A percentile compares a stretch with the other conserved stretches of the same genome.
phyloP scores from a whole-genome alignment of 495 filamentous ascomycete species.

The Neurospora sp. region DNA sequence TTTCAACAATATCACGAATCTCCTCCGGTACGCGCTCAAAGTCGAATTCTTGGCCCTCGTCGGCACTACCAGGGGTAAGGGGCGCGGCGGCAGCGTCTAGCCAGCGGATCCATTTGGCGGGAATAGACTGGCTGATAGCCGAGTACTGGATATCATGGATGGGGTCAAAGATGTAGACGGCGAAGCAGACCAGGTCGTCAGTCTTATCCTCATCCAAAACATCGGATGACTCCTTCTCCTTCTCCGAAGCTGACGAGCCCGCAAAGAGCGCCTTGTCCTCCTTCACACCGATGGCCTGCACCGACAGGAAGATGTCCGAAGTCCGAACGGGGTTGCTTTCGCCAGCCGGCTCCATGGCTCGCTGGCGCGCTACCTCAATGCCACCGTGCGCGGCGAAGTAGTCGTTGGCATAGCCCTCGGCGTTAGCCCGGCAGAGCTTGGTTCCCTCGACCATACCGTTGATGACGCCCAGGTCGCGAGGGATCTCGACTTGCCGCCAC shows the following conservation, averaged over 20 bases:
- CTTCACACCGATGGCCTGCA: conserved; percentile 69
- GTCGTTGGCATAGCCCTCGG: conserved; percentile 77
- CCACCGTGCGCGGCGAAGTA: conserved; percentile 70
- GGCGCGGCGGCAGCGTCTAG: conserved; percentile 63
- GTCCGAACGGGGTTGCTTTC: conserved; percentile 83
- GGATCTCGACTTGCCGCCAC: conserved; percentile 68
- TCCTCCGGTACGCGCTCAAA: conserved; percentile 55
- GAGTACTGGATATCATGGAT: conserved; percentile 83
- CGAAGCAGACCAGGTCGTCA: conserved; percentile 61
- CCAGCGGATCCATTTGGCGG: conserved; percentile 82
- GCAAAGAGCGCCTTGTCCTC: conserved; percentile 59
- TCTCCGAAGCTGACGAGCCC: conserved; percentile 31
- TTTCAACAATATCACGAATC: conserved; percentile 79
- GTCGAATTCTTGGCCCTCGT: conserved; percentile 23
- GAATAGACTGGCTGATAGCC: conserved; percentile 75
- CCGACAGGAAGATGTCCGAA: conserved; percentile 88
- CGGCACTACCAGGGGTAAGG: conserved; percentile 31
- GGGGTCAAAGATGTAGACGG: conserved; percentile 87
- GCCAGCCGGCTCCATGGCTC: conserved; percentile 60
- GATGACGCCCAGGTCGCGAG: conserved; percentile 71
- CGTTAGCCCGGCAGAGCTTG: conserved; percentile 77
- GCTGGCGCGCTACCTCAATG: conserved; percentile 66
- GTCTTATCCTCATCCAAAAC: conserved; percentile 40
- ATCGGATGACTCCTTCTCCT: conserved; percentile 40
- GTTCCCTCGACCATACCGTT: conserved; percentile 75